Conservation (phyloP, 2,329 filamentous ascomycete species). For the Pseudocercospora eumusae region DNA sequence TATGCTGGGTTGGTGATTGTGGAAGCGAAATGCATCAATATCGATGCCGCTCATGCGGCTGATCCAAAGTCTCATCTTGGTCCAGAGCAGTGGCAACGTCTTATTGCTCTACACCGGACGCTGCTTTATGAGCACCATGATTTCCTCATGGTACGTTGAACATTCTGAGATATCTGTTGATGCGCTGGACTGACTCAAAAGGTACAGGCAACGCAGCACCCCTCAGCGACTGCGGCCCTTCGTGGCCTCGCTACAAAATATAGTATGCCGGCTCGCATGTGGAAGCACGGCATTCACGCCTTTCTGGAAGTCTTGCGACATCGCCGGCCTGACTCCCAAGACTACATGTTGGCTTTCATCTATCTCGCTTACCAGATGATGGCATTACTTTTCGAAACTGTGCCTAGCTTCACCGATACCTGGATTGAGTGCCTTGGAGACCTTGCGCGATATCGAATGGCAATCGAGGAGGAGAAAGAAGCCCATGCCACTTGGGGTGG, state of each 20-base stretch:
- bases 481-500: constrained; percentile 71
- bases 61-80: constrained; percentile 55
- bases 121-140: constrained; percentile 51
- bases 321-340: constrained; percentile 71
- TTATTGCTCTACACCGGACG: constrained; percentile 80
- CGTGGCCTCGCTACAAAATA: constrained; percentile 74
- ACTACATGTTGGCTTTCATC: constrained; percentile 90
- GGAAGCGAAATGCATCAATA: constrained; percentile 82
- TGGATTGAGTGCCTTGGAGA: constrained; percentile 96
- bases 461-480: constrained; percentile 80
- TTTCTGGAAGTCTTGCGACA: constrained; percentile 59
- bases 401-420: constrained; percentile 77
- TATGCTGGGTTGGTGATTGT: constrained; percentile 84
- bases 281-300: constrained; percentile 79
- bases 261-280: constrained; percentile 90
- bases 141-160: constrained; percentile 59
- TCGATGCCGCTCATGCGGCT: constrained; percentile 64
- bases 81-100: constrained; percentile 77
- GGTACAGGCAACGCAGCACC: constrained; percentile 73
- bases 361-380: constrained; percentile 90
- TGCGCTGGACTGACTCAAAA: background rate
- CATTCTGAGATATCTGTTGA: background rate
- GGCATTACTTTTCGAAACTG: constrained; percentile 80
- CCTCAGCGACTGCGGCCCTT: constrained; percentile 69
- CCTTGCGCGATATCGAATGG: constrained; percentile 82